phyloP scores from a whole-genome alignment of 1,139 yeast genomes.

The Nakaseomyces nivariensis region DNA sequence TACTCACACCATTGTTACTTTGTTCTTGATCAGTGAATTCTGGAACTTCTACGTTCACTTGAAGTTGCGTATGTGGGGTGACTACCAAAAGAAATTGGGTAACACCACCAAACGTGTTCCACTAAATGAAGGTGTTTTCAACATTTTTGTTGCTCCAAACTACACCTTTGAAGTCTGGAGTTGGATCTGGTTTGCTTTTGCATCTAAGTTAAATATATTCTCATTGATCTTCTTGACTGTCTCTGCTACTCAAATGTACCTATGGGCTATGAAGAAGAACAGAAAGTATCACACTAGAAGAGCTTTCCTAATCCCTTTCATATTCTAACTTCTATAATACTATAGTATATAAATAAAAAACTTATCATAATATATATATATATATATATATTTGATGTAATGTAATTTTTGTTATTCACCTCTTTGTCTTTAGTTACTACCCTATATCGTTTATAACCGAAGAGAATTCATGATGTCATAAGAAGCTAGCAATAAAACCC shows the following conservation, averaged over 20 bases:
- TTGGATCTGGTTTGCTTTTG: conserved; percentile 60
- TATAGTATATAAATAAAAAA: too few species aligned
- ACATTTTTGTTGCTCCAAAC: conserved; percentile 51
- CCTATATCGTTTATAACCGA: too few species aligned
- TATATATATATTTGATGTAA: background rate
- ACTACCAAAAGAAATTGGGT: conserved; percentile 32
- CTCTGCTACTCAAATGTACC: conserved; percentile 63
- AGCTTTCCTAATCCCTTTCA: conserved; percentile 32
- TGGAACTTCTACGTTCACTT: conserved; percentile 66
- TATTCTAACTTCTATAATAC: conserved; percentile 19
- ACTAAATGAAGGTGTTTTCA: conserved; percentile 38
- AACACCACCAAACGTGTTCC: conserved; percentile 29
- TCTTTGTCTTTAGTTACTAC: background rate
- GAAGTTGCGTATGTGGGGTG: conserved; percentile 33
- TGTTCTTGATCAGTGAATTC: conserved; percentile 59
- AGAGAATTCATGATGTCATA: too few species aligned
- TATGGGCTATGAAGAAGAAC: conserved; percentile 58
- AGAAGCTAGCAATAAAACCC: background rate
- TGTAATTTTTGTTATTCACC: background rate
- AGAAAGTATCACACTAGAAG: conserved; percentile 36
- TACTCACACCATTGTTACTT: conserved; percentile 29
- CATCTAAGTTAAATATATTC: conserved; percentile 65
- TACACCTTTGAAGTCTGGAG: conserved; percentile 76
- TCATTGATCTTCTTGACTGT: conserved; percentile 60
- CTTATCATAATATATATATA: background rate